Evolutionary conservation across 352 stramenopile genomes (phyloP), one percentile per base, ranked within the genome.

Genomic region (Blastocystis sp.): DNA sequence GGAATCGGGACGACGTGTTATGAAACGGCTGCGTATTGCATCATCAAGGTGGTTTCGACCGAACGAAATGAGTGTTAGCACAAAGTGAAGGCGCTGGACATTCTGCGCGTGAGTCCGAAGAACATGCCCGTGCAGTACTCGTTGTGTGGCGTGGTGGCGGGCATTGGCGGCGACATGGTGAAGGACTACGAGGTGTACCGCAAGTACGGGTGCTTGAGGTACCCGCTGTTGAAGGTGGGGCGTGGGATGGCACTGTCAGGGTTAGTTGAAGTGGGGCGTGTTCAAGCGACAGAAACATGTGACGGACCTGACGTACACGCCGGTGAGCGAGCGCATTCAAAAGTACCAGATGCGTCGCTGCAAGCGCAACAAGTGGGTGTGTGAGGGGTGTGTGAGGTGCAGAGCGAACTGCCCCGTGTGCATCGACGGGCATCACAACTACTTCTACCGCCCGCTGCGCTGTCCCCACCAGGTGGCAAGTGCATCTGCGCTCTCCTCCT

Each of bases 141-240:
- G 24, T 41, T 89, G 51, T 89, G 79, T 31, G 79, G 79, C 3
- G 35, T 89, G 2, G 79, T 89, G 9, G 63, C 63, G 26, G 79
- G 79, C 10, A 80, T 89, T 31, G 79, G 79, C n/a, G 79, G 79
- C 24, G 79, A 89, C 37, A 89, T 89, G 79, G 79, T 89, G 37
- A 26, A 77, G n/a, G 79, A 89, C 31, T 89, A 89, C 50, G 79
- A 89, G 39, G 21, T 16, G 12, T 89, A 80, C 39, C 63, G 79
- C n/a, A 29, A 37, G n/a, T 89, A 89, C 45, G 67, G 67, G 3
- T 89, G 79, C 45, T n/a, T 89, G 33, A 60, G 79, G 2, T 89
- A 89, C 60, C 63, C 63, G 29, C 31, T 77, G 35, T 80, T 89
- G 31, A 89, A 89, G 41, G 79, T 89, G 16, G 4, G 1, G 26